Base-by-base conservation (phyloP, 2,329 filamentous ascomycete genomes). In the Bertia moriformis region DNA sequence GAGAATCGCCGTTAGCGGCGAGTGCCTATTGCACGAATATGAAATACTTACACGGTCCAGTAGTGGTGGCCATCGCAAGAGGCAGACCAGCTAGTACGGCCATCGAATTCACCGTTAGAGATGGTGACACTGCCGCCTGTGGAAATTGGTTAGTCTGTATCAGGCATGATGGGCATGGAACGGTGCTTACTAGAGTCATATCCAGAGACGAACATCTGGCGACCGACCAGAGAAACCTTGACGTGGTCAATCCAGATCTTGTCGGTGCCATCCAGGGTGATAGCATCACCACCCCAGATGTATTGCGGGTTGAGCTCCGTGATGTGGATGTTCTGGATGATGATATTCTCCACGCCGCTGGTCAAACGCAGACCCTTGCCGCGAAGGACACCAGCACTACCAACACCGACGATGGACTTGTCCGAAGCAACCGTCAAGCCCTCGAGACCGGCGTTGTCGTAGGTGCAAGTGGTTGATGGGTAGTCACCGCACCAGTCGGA, bases 211-310 rank as follows among this genome's bases (percentile, higher is more conserved):
- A 62, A 48, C 41, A 62, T 59, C 54, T 60, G 57, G 29, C 59
- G 54, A 2, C 58, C 59, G 7, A 65, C 49, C n/a, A 57, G 49
- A 3, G 59, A 61, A 43, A 62, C 48, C 44, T 60, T 61, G 49
- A 48, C 51, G 40, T 57, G 54, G 19, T 57, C 54, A 3, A 57
- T 51, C 53, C 53, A 57, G 37, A 47, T 42, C 24, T 43, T 19
- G 24, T 46, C 40, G 10, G 39, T 40, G 29, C 53, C 45, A 37
- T 61, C 53, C 3, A 65, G 47, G n/a, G 59, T 61, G 32, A 65
- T 58, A 4, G 56, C 60, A 27, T 64, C 48, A 46, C 52, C 45
- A 44, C 57, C 55, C 56, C 56, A 58, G 44, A 59, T 54, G 46
- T 58, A 58, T 43, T 59, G 43, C 1, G 59, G 48, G 53, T 65